Conservation (phyloP, 2,329 filamentous ascomycete species). For the Alternaria triticina region DNA sequence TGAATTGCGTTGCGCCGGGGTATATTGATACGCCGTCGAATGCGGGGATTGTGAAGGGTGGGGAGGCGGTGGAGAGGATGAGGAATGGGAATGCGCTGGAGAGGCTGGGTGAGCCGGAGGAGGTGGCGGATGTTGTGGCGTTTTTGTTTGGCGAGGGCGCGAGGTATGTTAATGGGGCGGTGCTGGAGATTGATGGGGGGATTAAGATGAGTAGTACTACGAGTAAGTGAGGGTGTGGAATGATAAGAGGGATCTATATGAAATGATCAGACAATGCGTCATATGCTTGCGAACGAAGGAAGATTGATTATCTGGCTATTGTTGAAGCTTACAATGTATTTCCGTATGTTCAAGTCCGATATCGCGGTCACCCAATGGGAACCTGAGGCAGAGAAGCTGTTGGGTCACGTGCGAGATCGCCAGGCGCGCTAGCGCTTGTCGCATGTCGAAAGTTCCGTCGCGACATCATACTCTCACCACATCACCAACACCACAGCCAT, state of each 20-base stretch:
- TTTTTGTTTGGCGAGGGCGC: conserved; percentile 56
- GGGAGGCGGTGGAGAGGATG: conserved; percentile 52
- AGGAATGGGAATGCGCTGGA: conserved; percentile 50
- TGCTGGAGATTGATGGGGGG: conserved; percentile 58
- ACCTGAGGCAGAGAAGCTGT: neutral
- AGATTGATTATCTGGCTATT: fast-evolving
- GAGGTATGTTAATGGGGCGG: conserved; percentile 56
- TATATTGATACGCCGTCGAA: conserved; percentile 58
- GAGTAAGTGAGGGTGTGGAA: conserved; percentile 17
- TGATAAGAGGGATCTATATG: neutral
- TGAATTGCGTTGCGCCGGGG: conserved; percentile 45
- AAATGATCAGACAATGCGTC: neutral
- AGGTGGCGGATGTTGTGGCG: conserved; percentile 58
- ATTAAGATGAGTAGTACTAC: conserved; percentile 40
- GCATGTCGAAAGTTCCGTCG: conserved; percentile 24
- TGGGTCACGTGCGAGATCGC: conserved; percentile 56
- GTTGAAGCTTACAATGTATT: neutral
- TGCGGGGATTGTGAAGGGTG: conserved; percentile 57
- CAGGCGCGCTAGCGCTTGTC: conserved; percentile 14
- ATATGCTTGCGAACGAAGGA: neutral
- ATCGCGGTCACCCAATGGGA: neutral
- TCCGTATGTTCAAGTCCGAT: neutral
- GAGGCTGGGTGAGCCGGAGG: conserved; percentile 54
- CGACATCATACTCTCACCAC: conserved; percentile 8
- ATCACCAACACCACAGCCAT: conserved; percentile 24